Conservation (phyloP, 257 asterid genomes). For the Cruciata laevipes region DNA sequence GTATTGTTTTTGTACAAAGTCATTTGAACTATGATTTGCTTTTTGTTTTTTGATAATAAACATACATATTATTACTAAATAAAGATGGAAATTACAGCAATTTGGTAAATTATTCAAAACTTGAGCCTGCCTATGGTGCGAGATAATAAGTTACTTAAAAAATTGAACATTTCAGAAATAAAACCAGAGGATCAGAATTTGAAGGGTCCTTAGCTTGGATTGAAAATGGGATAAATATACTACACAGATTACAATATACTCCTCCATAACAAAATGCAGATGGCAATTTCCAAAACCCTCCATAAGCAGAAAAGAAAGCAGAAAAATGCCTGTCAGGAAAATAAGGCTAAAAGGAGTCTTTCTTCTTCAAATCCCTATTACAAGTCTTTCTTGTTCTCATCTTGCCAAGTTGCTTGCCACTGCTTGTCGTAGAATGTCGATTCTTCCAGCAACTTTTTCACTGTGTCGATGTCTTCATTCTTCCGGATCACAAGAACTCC, state of each 20-base stretch:
- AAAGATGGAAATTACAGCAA: too few species aligned
- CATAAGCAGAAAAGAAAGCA: constrained; percentile 4
- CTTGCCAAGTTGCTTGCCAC: constrained; percentile 98
- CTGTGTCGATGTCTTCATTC: constrained; percentile 73
- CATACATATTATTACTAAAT: too few species aligned
- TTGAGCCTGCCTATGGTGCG: too few species aligned
- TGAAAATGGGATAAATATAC: neutral
- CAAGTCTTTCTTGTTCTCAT: constrained; percentile 41
- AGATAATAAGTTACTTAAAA: too few species aligned
- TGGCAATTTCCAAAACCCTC: constrained; percentile 9
- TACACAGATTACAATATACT: neutral
- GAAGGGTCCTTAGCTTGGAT: neutral
- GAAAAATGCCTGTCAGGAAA: constrained; percentile 1
- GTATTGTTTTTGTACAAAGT: too few species aligned
- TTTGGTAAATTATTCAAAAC: too few species aligned
- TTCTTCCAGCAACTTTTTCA: constrained; percentile 73
- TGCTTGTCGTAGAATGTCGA: constrained; percentile 84
- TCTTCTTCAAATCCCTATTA: constrained; percentile 6
- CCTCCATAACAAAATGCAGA: constrained; percentile 8
- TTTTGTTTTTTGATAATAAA: too few species aligned
- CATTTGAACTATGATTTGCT: too few species aligned
- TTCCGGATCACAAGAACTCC: constrained; percentile 82
- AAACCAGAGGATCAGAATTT: neutral
- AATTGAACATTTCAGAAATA: neutral
- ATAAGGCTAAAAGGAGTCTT: constrained; percentile 2